phyloP scores from a whole-genome alignment of 2,329 filamentous ascomycete genomes.

The Leptographium galeiforme region DNA sequence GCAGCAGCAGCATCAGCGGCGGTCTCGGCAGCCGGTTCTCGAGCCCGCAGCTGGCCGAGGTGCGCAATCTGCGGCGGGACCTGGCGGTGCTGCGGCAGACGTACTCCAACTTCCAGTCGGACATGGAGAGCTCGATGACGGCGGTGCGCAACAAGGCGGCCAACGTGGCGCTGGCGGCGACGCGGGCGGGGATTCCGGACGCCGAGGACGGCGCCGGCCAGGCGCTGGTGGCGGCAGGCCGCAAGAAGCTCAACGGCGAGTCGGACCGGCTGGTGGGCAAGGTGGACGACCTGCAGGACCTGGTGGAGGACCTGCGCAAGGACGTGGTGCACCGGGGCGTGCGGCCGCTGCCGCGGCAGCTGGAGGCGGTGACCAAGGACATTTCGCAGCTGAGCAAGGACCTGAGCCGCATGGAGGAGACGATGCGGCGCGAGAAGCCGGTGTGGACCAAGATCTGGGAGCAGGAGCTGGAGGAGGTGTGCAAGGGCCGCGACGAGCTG shows the following conservation, averaged over 20 bases:
- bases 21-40: slow-evolving; percentile 1
- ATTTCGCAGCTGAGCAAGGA: slow-evolving; percentile 70
- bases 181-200: slow-evolving; percentile 56
- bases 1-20: slow-evolving; percentile 25
- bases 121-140: slow-evolving; percentile 79
- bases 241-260: slow-evolving; percentile 74
- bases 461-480: slow-evolving; percentile 89
- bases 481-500: slow-evolving; percentile 86
- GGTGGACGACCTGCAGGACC: slow-evolving; percentile 93
- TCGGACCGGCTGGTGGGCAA: slow-evolving; percentile 82
- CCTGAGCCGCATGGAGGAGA: slow-evolving; percentile 88
- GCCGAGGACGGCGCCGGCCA: slow-evolving; percentile 70
- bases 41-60: slow-evolving; percentile 56
- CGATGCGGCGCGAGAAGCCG: slow-evolving; percentile 81
- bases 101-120: slow-evolving; percentile 79
- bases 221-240: slow-evolving; percentile 71
- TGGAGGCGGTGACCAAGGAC: slow-evolving; percentile 81
- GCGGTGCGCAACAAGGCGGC: slow-evolving; percentile 68
- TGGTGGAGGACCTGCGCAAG: slow-evolving; percentile 92
- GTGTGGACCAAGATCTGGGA: slow-evolving; percentile 99
- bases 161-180: slow-evolving; percentile 63
- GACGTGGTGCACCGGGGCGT: slow-evolving; percentile 91
- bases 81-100: slow-evolving; percentile 86
- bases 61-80: slow-evolving; percentile 74
- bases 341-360: slow-evolving; percentile 75